These are phyloP conservation scores for Elaphomyces granulatus DNA, from an alignment of 495 filamentous ascomycete species.

Conservation along the genomic window DNA sequence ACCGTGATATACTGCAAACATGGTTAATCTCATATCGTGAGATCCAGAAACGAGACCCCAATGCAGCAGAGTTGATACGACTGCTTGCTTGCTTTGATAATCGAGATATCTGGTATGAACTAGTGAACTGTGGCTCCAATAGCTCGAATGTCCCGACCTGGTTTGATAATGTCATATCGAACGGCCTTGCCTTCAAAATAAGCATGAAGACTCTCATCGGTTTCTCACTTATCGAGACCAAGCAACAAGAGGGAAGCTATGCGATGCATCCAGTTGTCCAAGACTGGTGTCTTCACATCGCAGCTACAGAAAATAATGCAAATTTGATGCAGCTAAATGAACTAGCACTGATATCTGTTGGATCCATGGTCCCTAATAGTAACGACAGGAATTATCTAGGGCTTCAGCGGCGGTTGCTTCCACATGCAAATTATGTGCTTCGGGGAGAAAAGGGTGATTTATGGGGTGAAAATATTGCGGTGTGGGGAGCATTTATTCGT, in stretches of 20 bases:
- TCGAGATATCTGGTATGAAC: conserved; percentile 37
- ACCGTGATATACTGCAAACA: conserved; percentile 29
- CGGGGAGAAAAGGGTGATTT: too few species aligned
- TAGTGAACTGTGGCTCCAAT: conserved; percentile 13
- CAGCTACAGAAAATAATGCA: conserved; percentile 3
- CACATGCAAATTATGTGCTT: conserved; percentile 19
- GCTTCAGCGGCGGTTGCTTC: conserved; percentile 23
- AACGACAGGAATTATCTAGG: conserved; percentile 14
- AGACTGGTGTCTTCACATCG: conserved; percentile 20
- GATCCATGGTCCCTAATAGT: conserved; percentile 11
- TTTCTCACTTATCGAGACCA: conserved; percentile 19
- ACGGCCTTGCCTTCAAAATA: conserved; percentile 17
- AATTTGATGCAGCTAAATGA: conserved; percentile 8
- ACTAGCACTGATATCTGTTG: conserved; percentile 17
- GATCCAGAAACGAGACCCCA: conserved; percentile 20
- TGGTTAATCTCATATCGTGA: conserved; percentile 31
- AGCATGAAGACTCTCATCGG: conserved; percentile 16
- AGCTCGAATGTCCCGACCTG: conserved; percentile 11
- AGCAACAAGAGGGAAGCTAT: conserved; percentile 19
- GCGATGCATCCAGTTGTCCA: conserved; percentile 19
- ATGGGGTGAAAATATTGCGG: conserved; percentile 1
- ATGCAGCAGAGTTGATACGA: conserved; percentile 25
- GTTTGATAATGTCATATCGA: conserved; percentile 18
- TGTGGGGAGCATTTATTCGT: conserved; percentile 7
- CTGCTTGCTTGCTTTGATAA: conserved; percentile 36